Base-by-base conservation (phyloP, 1,284 basidiomycete species). In the Cryptococcus jaspeensis region DNA sequence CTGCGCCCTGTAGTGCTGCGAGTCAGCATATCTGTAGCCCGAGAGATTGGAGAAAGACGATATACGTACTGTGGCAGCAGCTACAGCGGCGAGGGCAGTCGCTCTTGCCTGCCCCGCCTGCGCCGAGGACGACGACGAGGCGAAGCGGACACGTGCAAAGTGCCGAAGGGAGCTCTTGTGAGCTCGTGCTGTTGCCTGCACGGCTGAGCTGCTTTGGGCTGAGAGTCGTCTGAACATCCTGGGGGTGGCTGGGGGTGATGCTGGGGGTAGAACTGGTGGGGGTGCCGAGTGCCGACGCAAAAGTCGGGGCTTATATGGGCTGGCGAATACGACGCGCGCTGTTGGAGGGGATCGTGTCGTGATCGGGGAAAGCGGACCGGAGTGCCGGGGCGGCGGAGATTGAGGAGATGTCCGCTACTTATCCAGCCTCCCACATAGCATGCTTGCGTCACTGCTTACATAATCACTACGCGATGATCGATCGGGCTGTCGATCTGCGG, bases 1-100 rank as follows among this genome's bases (percentile, higher is more conserved):
- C 59, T 7, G 57, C 39, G 13, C 55, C 49, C 59, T 60, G 9
- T 22, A 38, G 28, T 3, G 13, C 1, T 11, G 6, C 40, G 4
- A 4, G 40, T 41, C 40, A 41, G 40, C 40, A 41, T 41, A 41
- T 12, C 5, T 41, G 40, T 7, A n/a, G 40, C 16, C 12, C 5
- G 5, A 22, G n/a, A 16, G 13, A 18, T n/a, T 28, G 11, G 16
- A 37, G 20, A 15, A 3, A 35, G 18, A 25, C 12, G 40, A 9
- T 6, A 36, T 11, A 20, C 6, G 18, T 12, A 49, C 47, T 11
- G 47, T 49, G 12, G 35, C 47, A 49, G 47, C 47, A 16, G 37
- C 47, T 8, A 32, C 20, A 11, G 47, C 28, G 12, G 47, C 36
- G 2, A 49, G 16, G 22, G 47, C 47, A 22, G 36, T 37, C 8